Evolutionary conservation across 192 early-diverging fungal species (phyloP).

Genomic region (Backusella macrospora): DNA sequence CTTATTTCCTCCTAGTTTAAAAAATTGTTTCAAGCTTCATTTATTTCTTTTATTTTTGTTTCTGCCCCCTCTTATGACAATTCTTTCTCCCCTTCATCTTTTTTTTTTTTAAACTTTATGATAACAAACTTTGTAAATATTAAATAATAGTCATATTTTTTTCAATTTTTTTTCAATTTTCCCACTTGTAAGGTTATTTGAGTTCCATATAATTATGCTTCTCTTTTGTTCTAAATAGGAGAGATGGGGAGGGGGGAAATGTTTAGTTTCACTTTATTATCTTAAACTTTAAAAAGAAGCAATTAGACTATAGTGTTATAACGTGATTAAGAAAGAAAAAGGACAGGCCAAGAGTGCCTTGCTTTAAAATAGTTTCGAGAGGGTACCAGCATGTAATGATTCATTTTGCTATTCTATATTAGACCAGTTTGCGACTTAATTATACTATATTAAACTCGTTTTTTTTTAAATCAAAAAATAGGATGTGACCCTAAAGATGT

Average conservation of each 20-base stretch:
- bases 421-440: conserved; percentile 1
- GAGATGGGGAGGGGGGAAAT: not conserved
- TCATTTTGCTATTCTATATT: not conserved
- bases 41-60: not conserved
- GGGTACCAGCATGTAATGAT: not conserved
- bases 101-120: not conserved
- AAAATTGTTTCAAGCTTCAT: no score
- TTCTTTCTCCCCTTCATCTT: not conserved
- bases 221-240: no score
- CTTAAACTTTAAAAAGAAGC: not conserved
- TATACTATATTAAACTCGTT: conserved; percentile 8
- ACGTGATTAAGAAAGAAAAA: not conserved
- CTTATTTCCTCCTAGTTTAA: no score
- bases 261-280: not conserved
- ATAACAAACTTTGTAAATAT: not conserved
- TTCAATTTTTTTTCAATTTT: not conserved
- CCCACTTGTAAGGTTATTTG: not conserved
- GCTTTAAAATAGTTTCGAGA: not conserved
- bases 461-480: not conserved
- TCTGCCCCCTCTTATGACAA: not conserved
- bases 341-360: not conserved
- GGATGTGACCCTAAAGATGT: not conserved
- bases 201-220: not conserved
- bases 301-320: not conserved
- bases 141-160: not conserved